Evolutionary conservation across 2,329 filamentous ascomycete genomes (phyloP), one percentile per base, ranked within the genome.

Genomic region (Fusarium siculi): DNA sequence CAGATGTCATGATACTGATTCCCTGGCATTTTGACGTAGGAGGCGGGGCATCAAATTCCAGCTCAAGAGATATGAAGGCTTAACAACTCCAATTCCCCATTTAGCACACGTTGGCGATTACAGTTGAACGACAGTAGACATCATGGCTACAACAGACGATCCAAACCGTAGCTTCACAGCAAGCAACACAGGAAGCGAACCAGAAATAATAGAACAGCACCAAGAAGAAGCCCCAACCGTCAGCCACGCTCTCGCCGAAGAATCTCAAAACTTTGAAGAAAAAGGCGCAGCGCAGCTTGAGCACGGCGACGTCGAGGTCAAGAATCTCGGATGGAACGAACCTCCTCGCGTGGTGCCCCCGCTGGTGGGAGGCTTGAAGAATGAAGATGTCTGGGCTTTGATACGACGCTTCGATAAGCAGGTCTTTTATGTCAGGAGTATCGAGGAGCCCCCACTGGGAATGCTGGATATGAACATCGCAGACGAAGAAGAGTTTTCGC

Each of bases 401-500:
- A 83, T 93, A 36, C 85, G 93, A 30, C 86, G 93, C 2, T 95
- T 95, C 80, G 91, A 95, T 79, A 94, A 94, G 85, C 88, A 90
- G 82, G 83, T 89, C 58, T 89, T 89, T 71, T 84, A 89, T 82
- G 92, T 96, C 74, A 94, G 93, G 79, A 90, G 92, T 34, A 89
- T 91, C 14, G 74, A 80, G 1, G 76, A 82, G 42, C 66, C 77
- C 0, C 82, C 82, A 2, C 87, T 92, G 2, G 93, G 92, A 10
- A 89, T 90, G 19, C 84, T 97, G 42, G 94, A 97, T 80, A 87
- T 97, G 66, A 94, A 95, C 74, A 92, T 94, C 63, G 91, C 93
- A 9, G 92, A 95, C 43, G 91, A 96, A 60, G 93, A 96, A 74
- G 92, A 95, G 64, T 96, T 96, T 80, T 93, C 92, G 0, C 93